Percentiles rank a stretch among this genome's conserved stretches.
Evolutionary conservation across 2,329 filamentous ascomycete genomes (phyloP).

Genomic region (Bipolaris victoriae): DNA sequence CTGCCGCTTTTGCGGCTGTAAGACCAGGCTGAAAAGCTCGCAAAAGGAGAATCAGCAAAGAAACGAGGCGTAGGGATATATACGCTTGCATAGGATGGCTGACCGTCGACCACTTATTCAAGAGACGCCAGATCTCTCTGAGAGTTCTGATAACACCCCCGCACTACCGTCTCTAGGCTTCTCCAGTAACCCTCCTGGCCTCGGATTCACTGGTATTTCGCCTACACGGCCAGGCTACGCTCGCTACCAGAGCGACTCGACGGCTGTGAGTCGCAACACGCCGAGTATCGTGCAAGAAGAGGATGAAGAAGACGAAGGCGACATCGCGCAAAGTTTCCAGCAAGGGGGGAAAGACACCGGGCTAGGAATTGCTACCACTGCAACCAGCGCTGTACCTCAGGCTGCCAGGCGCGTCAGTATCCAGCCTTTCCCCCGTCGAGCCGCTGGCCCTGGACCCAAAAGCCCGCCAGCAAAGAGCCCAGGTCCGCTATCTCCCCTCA

Average conservation of each 20-base stretch:
- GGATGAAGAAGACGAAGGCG: constrained; percentile 46
- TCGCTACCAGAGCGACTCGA: constrained; percentile 45
- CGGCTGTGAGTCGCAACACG: constrained; percentile 38
- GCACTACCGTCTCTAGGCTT: constrained; percentile 39
- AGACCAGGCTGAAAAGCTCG: constrained; percentile 24
- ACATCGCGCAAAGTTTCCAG: constrained; percentile 35
- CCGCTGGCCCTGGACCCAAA: constrained; percentile 22
- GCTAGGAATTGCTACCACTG: constrained; percentile 42
- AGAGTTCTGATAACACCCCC: constrained; percentile 34
- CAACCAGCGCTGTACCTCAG: constrained; percentile 22
- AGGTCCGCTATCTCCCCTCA: constrained; percentile 31
- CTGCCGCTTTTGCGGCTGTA: not conserved
- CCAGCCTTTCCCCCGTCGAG: constrained; percentile 32
- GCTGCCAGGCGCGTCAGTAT: constrained; percentile 25
- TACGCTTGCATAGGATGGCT: constrained; percentile 29
- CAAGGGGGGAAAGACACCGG: constrained; percentile 29
- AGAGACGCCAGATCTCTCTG: constrained; percentile 36
- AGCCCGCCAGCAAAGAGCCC: constrained; percentile 31
- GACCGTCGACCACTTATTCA: constrained; percentile 41
- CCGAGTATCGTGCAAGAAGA: constrained; percentile 38
- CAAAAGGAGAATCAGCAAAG: constrained; percentile 11
- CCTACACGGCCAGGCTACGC: constrained; percentile 45
- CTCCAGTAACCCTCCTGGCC: constrained; percentile 28
- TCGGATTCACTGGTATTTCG: constrained; percentile 35
- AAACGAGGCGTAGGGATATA: constrained; percentile 4